Evolutionary conservation across 2,329 filamentous ascomycete species (phyloP), one percentile per base, ranked within the genome.

Genomic region (Aureobasidium subglaciale): DNA sequence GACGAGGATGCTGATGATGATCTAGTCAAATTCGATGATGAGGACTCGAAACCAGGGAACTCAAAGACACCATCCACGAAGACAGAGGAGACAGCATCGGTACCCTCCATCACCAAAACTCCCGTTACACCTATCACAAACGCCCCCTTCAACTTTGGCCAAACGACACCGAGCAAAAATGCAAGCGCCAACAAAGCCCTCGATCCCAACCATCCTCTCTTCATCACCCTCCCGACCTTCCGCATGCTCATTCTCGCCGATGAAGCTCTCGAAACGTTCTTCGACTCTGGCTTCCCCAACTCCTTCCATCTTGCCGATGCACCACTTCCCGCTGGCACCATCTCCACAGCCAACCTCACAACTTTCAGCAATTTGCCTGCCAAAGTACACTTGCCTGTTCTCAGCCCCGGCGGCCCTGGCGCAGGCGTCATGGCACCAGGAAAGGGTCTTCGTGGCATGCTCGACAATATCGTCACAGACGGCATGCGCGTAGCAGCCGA

Each of bases 181-280:
- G 85, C 90, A 67, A 82, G 87, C 18, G 90, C 90, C 43, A 99
- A 99, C 67, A 84, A 86, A 8, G 93, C 93, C 0, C 80, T 99
- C 4, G 91, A 99, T 67, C 93, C 93, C 2, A 86, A 90, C 24
- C 92, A 95, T 60, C 93, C 93, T 6, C 80, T 99, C 0, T 88
- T 96, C 68, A 96, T 99, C 66, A 97, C 93, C 1, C 80, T 99
- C 1, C 93, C 93, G 1, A 99, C 93, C 0, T 99, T 99, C 79
- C 87, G 93, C 61, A 99, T 99, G 93, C 90, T 99, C 3, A 88
- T 99, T 9, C 82, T 99, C 7, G 93, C 93, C 40, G 93, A 99
- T 66, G 93, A 99, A 70, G 80, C 95, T 1, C 82, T 99, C 5
- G 92, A 99, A 66, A 88, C 95, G 63, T 99, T 99, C 73, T 99